Base-by-base conservation (phyloP, 371 early-diverging fungal species). In the Capillidium heterosporum region DNA sequence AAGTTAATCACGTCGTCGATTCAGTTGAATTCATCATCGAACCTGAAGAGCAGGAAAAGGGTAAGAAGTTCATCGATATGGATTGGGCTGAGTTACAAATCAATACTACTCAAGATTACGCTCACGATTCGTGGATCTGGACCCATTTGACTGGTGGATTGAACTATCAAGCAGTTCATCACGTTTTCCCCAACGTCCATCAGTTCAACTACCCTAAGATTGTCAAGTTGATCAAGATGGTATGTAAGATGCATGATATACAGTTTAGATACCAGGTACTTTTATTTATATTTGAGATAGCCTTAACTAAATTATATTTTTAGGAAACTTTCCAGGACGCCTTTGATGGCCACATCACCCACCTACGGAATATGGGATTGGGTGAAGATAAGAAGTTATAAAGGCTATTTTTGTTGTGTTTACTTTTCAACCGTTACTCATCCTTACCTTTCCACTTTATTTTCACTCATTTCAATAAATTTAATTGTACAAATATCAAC, bases 31-130 rank as follows among this genome's bases (percentile, higher is more conserved):
- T 46, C 35, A 35, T 53, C n/a, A 31, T 35, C 7, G 23, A 35
- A 41, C 54, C 41, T 24, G 1, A 29, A 51, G 56, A 65, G 73
- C 76, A 21, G 50, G 68, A 76, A 5, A 70, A 76, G 58, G 63
- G 63, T 57, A 61, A 62, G 19, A 71, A 67, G 35, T 32, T 69
- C 2, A 67, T 75, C 13, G 54, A 64, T 48, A 67, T 63, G 54
- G 78, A 77, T 60, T 77, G 78, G 78, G 75, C 76, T 46, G 71
- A 71, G 5, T 68, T 77, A 71, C 78, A 77, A 61, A 67, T 76
- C 23, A 62, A 63, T 29, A 76, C 77, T 4, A 72, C 78, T 13
- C 76, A 73, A 59, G 78, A 77, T 56, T 77, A 77, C 58, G 72
- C 72, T n/a, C 77, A 77, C 58, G 70, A 69, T 57, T 69, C 71